A percentile compares a stretch with the other conserved stretches of the same genome.
Conservation (phyloP, 148 eudicot species). For the Euryodendron excelsum region DNA sequence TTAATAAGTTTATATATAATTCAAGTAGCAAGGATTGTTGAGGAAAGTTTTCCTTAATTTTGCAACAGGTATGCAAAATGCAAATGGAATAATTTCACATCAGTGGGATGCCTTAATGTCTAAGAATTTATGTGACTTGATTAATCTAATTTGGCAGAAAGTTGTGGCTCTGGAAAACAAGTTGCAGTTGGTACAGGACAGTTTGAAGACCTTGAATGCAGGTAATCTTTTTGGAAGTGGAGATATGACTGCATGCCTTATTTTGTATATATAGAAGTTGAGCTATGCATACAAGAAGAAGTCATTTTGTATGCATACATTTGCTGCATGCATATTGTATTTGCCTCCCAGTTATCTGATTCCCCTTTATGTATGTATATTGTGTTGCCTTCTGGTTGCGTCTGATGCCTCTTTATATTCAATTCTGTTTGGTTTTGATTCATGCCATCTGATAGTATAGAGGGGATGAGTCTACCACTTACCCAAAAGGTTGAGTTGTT, state of each 20-base stretch:
- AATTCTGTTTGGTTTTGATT: not conserved
- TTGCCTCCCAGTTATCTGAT: not conserved
- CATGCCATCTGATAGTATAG: not conserved
- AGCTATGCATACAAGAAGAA: not conserved
- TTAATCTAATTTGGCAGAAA: constrained; percentile 28
- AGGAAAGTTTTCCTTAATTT: not conserved
- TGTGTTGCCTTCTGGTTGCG: not conserved
- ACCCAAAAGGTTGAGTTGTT: not conserved
- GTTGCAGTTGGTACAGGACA: constrained; percentile 73
- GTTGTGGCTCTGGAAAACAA: constrained; percentile 52
- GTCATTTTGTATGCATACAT: not conserved
- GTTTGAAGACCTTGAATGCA: constrained; percentile 72
- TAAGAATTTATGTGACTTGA: not conserved
- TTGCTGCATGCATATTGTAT: not conserved
- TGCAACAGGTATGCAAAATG: not conserved
- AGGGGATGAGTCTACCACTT: not conserved
- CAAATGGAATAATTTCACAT: not conserved
- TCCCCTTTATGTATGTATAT: not conserved
- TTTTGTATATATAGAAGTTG: not conserved
- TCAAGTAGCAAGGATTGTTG: not conserved
- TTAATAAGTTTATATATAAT: not conserved
- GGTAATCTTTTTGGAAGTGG: constrained; percentile 40
- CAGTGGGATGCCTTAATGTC: not conserved
- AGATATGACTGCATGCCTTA: not conserved
- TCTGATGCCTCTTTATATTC: not conserved